Evolutionary conservation across 768 basidiomycete genomes (phyloP).

Genomic region (Mycena indigotica): DNA sequence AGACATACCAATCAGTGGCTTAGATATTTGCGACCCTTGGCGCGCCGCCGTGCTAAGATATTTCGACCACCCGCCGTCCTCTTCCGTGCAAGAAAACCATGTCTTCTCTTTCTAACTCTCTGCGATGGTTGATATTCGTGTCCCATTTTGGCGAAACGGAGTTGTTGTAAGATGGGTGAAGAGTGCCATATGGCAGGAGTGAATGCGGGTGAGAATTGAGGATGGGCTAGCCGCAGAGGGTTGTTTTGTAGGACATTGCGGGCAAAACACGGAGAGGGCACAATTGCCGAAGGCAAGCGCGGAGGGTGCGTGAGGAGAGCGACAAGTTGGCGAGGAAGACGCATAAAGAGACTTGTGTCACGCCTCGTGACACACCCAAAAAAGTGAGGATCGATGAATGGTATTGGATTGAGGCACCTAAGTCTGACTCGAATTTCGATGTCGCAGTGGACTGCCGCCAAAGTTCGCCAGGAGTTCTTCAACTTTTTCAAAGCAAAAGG

Average conservation of each 20-base stretch:
- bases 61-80: constrained; percentile 69
- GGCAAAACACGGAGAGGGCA: constrained; percentile 9
- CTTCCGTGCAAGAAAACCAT: constrained; percentile 85
- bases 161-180: constrained; percentile 49
- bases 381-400: constrained; percentile 17
- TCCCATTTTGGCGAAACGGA: constrained; percentile 71
- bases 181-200: constrained; percentile 24
- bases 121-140: constrained; percentile 98
- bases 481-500: constrained; percentile 77
- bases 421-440: constrained; percentile 29
- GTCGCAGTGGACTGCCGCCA: constrained; percentile 76
- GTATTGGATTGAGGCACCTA: constrained; percentile 6
- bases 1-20: constrained; percentile 59
- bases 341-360: constrained; percentile 20
- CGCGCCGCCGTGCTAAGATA: constrained; percentile 66
- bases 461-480: constrained; percentile 88
- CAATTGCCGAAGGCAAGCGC: constrained; percentile 28
- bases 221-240: constrained; percentile 26
- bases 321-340: constrained; percentile 42
- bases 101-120: constrained; percentile 87
- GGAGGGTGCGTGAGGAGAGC: constrained; percentile 39
- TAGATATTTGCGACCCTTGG: constrained; percentile 78
- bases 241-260: constrained; percentile 19
- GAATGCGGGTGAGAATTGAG: constrained; percentile 26
- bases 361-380: constrained; percentile 23